These are phyloP conservation scores for Claviceps fusiformis DNA, from an alignment of 2,329 filamentous ascomycete genomes.

Conservation along the genomic window DNA sequence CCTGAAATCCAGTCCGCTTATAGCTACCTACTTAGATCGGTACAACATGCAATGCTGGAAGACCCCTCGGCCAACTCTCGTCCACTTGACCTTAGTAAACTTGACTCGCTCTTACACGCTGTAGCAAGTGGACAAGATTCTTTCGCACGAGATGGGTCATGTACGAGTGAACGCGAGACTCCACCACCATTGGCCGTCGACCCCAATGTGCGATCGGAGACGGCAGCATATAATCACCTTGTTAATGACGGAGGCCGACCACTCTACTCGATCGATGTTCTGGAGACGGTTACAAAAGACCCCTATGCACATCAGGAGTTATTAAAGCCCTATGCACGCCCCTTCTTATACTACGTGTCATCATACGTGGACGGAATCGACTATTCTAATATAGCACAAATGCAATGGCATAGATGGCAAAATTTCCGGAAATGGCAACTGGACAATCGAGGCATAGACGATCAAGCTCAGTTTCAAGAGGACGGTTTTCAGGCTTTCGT, in stretches of 20 bases:
- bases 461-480: slow-evolving; percentile 6
- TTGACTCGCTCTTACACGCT: too few species aligned
- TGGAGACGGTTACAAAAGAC: slow-evolving; percentile 12
- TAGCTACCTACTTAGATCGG: too few species aligned
- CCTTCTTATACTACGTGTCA: too few species aligned
- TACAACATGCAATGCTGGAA: too few species aligned
- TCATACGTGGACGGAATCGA: not conserved
- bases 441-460: slow-evolving; percentile 10
- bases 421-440: slow-evolving; percentile 19
- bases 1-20: too few species aligned
- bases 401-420: slow-evolving; percentile 16
- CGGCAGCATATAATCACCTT: slow-evolving; percentile 14
- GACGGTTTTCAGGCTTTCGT: slow-evolving; percentile 7
- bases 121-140: too few species aligned
- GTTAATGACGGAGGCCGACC: slow-evolving; percentile 19
- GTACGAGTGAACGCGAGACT: slow-evolving; percentile 5
- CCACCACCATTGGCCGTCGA: too few species aligned
- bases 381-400: slow-evolving; percentile 9
- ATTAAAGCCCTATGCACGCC: slow-evolving; percentile 11
- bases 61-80: too few species aligned
- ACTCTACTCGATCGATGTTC: slow-evolving; percentile 14
- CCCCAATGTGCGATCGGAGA: too few species aligned
- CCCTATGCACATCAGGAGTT: slow-evolving; percentile 14
- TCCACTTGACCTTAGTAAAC: too few species aligned
- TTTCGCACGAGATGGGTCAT: not conserved